Base-by-base conservation (phyloP, 2,329 filamentous ascomycete genomes). In the Ceratocystis diversiconidia region DNA sequence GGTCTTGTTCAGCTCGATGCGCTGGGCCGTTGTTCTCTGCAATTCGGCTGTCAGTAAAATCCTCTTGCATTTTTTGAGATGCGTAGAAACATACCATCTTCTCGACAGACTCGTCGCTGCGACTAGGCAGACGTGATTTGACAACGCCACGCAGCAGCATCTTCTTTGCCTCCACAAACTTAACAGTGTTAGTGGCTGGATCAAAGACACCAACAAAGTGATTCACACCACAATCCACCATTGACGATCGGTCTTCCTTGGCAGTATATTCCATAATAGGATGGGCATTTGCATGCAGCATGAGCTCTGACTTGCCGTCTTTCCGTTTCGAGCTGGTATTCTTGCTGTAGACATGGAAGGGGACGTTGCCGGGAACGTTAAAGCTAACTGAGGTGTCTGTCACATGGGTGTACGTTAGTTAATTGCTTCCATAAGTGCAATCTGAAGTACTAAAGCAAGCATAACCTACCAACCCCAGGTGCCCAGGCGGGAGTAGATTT, bases 1-100 rank as follows among this genome's bases (percentile, higher is more conserved):
- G 41, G 87, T 85, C 70, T 88, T 81, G 50, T 88, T 88, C 12
- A 95, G 83, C 1, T 86, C 83, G 70, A 85, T 86, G 70, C 83
- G 83, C 72, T 82, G 82, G 32, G 86, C 82, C 70, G 81, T 76
- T 71, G 81, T 81, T 57, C 77, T 81, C 83, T 86, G 70, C 67
- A 46, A 12, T 41, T 10, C 25, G 48, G 72, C 73, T 69, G 72
- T 70, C 46, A 70, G 15, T 41, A 3, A 25, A 25, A 6, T 48
- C 10, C 10, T 28, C 28, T 25, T 28, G 22, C 48, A 52, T 10
- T 28, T 32, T 17, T 10, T 36, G 46, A 4, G 30, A 25, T 2
- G 19, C 25, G 19, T 25, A 5, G 50, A 30, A 5, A 61, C 66
- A n/a, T 65, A 70, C 69, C 61, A 70, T 65, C 43, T 65, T 69